phyloP scores from a whole-genome alignment of 805 yeast genomes.

The Cyberlindnera sargentensis region DNA sequence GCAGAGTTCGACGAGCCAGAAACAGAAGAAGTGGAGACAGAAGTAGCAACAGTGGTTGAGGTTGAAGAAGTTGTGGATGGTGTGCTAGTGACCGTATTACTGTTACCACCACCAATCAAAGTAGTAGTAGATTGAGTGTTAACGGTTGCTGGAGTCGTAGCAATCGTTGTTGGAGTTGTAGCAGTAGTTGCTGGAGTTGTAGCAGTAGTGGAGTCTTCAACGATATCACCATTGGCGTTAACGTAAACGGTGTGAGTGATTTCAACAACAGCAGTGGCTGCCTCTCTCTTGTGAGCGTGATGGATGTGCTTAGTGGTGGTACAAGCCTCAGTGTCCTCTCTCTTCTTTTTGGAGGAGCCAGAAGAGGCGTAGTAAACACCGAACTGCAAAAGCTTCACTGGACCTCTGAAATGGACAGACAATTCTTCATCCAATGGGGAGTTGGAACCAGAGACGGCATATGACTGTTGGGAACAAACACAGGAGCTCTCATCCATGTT shows the following conservation, averaged over 20 bases:
- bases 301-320: constrained; percentile 31
- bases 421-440: constrained; percentile 83
- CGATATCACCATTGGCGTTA: constrained; percentile 44
- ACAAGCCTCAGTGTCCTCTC: constrained; percentile 28
- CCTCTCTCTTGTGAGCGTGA: constrained; percentile 49
- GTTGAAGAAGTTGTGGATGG: constrained; percentile 24
- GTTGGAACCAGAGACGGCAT: constrained; percentile 61
- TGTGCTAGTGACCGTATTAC: constrained; percentile 1
- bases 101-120: constrained; percentile 4
- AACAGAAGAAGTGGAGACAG: constrained; percentile 25
- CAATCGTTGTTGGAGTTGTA: constrained; percentile 12
- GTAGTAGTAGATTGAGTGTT: constrained; percentile 1
- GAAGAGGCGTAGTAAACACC: constrained; percentile 78
- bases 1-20: constrained; percentile 34
- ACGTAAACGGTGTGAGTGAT: constrained; percentile 77
- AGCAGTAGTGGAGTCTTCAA: constrained; percentile 23
- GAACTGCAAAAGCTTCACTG: constrained; percentile 70
- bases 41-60: constrained; percentile 25
- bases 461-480: constrained; percentile 52
- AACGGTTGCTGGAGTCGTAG: constrained; percentile 16
- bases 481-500: constrained; percentile 68
- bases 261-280: constrained; percentile 55
- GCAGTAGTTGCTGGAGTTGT: constrained; percentile 18
- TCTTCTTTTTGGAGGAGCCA: constrained; percentile 34
- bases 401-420: constrained; percentile 89